phyloP scores from a whole-genome alignment of 257 asterid species.

The Przewalskia tangutica region DNA sequence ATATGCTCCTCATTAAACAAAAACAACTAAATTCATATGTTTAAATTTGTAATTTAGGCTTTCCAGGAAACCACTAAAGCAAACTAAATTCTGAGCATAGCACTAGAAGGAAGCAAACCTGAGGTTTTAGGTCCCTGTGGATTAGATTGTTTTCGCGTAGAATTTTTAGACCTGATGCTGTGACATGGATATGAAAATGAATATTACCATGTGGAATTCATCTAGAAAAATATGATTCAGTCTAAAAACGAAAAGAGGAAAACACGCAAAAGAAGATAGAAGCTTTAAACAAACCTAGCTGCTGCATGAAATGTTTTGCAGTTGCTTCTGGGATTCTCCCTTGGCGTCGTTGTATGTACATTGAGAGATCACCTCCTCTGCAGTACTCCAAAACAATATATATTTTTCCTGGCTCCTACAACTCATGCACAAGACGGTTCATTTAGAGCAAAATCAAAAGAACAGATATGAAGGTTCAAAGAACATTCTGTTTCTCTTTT shows the following conservation, averaged over 20 bases:
- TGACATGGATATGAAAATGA: slow-evolving; percentile 10
- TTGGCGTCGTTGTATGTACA: slow-evolving; percentile 53
- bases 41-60: background rate
- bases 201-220: slow-evolving; percentile 1
- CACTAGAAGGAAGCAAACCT: slow-evolving; percentile 38
- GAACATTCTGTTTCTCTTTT: background rate
- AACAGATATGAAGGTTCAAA: background rate
- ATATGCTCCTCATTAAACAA: background rate
- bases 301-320: slow-evolving; percentile 88
- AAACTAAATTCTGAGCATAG: background rate
- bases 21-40: background rate
- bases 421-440: slow-evolving; percentile 10
- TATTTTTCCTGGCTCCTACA: slow-evolving; percentile 75
- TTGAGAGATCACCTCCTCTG: slow-evolving; percentile 91
- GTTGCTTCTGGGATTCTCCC: slow-evolving; percentile 78
- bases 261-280: background rate
- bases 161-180: slow-evolving; percentile 87
- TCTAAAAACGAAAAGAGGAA: slow-evolving; percentile 2
- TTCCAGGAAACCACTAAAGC: background rate
- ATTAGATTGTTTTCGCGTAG: slow-evolving; percentile 78
- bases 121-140: slow-evolving; percentile 93
- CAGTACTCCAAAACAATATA: slow-evolving; percentile 85
- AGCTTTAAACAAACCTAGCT: slow-evolving; percentile 46
- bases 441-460: background rate
- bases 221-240: background rate